These are phyloP conservation scores for Cyberlindnera suaveolens DNA, from an alignment of 805 yeast genomes.

Conservation along the genomic window DNA sequence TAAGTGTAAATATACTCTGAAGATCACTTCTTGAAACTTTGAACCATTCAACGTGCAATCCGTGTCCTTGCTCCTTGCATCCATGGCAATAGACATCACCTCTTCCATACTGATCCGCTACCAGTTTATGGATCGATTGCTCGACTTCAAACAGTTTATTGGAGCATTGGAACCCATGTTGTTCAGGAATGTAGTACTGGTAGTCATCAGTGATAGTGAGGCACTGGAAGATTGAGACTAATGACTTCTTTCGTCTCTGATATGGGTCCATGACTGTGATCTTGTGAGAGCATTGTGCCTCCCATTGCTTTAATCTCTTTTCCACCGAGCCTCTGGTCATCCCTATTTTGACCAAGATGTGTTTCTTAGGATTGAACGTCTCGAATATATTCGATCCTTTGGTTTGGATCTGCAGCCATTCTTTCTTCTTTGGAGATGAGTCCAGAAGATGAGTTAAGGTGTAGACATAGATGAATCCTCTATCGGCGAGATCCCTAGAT, in stretches of 20 bases:
- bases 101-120: slow-evolving; percentile 14
- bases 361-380: slow-evolving; percentile 18
- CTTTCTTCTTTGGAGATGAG: slow-evolving; percentile 9
- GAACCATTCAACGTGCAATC: slow-evolving; percentile 24
- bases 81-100: slow-evolving; percentile 23
- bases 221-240: slow-evolving; percentile 3
- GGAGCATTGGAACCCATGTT: slow-evolving; percentile 14
- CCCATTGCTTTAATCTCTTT: slow-evolving; percentile 21
- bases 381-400: neutral
- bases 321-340: slow-evolving; percentile 17
- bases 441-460: slow-evolving; percentile 18
- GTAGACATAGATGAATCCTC: slow-evolving; percentile 21
- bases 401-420: slow-evolving; percentile 17
- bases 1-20: slow-evolving; percentile 5
- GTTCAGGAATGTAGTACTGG: slow-evolving; percentile 2
- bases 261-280: slow-evolving; percentile 13
- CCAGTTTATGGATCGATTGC: slow-evolving; percentile 12
- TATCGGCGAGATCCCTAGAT: slow-evolving; percentile 3
- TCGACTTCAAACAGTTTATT: slow-evolving; percentile 13
- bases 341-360: slow-evolving; percentile 22
- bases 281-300: slow-evolving; percentile 19
- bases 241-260: neutral
- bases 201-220: slow-evolving; percentile 3
- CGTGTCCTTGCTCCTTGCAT: slow-evolving; percentile 11
- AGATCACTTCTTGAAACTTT: slow-evolving; percentile 15